Base-by-base conservation (phyloP, 129 eudicot species). In the Scalesia atractyloides region DNA sequence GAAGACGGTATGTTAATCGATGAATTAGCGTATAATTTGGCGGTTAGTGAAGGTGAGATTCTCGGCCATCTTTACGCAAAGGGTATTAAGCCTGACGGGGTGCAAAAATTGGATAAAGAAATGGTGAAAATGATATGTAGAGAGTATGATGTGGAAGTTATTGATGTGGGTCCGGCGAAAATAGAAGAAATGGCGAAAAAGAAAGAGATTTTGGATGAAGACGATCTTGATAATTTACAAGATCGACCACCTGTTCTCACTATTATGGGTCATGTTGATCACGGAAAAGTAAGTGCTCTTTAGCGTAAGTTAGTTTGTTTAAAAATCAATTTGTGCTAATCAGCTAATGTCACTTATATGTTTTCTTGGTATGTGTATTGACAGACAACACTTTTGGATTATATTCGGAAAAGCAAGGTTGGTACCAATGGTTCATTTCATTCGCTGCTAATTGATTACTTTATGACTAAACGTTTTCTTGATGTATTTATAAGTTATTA, bases 241-340 rank as follows among this genome's bases (percentile, higher is more conserved):
- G 88, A 90, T 26, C 84, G 96, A 68, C 99, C 99, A 66, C 99
- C 99, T 36, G 97, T 94, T 33, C 76, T 94, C 33, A 94, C 99
- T 58, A 94, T 94, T 16, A 94, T 94, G 99, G 99, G 99, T 44
- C 99, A 94, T 66, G 99, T 94, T 4, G 99, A 94, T 78, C 99
- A 94, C 74, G 99, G 97, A 76, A 94, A 94, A 84, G 99, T 94
- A 53, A 75, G 82, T 19, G 4, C 46, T 68, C n/a, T 58, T 44
- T 33, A 69, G 33, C 75, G 47, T 20, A 26, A n/a, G 14, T 70
- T 77, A 22, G 52, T 53, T 63, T 19, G 50, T 20, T 54, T 47
- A 39, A 41, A 3, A 15, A 11, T 56, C 52, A 69, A 41, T 47
- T 75, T 69, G 46, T 67, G 81, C 78, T 88, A 49, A 82, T 65